These are phyloP conservation scores for Moniliella sp. DNA, from an alignment of 1,284 basidiomycete genomes.

Conservation along the genomic window DNA sequence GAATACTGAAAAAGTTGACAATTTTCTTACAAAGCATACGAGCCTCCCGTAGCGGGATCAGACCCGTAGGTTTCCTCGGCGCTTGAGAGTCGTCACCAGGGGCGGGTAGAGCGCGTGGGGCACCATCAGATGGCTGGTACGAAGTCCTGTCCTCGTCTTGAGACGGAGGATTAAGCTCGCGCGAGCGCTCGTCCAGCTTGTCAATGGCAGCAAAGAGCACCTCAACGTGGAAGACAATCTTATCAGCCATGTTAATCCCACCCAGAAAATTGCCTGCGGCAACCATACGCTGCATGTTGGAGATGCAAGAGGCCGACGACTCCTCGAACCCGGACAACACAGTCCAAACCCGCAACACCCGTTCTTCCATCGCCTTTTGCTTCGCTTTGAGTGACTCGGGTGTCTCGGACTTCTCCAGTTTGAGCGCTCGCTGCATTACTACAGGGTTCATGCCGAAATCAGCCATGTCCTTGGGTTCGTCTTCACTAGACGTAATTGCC, in stretches of 20 bases:
- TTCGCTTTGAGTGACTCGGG: constrained; percentile 66
- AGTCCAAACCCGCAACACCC: constrained; percentile 97
- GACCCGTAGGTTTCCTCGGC: constrained; percentile 41
- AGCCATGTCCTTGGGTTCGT: too few species aligned
- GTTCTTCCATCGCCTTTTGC: constrained; percentile 82
- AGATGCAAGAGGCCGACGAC: constrained; percentile 94
- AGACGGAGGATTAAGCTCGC: too few species aligned
- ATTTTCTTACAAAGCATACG: constrained; percentile 94
- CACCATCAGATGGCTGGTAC: too few species aligned
- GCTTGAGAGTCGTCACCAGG: too few species aligned
- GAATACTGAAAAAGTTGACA: constrained; percentile 89
- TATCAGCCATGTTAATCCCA: constrained; percentile 90
- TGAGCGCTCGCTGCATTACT: too few species aligned
- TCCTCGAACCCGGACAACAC: constrained; percentile 95
- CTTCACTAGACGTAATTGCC: too few species aligned
- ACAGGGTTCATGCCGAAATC: too few species aligned
- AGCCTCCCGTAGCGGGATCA: constrained; percentile 91
- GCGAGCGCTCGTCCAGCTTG: constrained; percentile 75
- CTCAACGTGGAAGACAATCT: constrained; percentile 94
- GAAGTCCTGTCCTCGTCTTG: too few species aligned
- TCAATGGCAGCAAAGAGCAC: constrained; percentile 91
- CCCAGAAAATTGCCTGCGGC: constrained; percentile 87
- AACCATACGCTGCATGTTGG: constrained; percentile 84
- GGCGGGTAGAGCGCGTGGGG: too few species aligned
- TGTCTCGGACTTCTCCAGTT: constrained; percentile 54